Conservation (phyloP, 306 rosid genomes). For the Gleditsia sinensis region DNA sequence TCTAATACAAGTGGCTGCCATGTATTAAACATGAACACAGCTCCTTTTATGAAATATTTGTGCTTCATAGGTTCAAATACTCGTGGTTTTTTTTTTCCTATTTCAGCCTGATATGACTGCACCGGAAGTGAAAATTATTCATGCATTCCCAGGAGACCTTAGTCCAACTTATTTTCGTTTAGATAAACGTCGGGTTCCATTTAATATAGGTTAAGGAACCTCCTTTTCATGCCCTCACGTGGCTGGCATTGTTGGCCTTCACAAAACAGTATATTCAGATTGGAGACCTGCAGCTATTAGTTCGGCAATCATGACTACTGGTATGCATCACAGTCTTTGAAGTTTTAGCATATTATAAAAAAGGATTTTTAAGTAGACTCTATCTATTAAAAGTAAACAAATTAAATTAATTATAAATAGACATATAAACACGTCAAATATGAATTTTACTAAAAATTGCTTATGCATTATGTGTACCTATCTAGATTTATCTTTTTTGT, state of each 20-base stretch:
- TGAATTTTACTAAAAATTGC: too few relatives aligned
- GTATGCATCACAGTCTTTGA: constrained; percentile 7
- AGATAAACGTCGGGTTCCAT: constrained; percentile 46
- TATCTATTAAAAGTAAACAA: too few relatives aligned
- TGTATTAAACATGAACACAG: too few relatives aligned
- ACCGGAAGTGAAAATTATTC: constrained; percentile 59
- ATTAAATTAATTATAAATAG: too few relatives aligned
- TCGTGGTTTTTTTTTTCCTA: background rate
- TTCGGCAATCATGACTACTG: constrained; percentile 73
- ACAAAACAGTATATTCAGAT: constrained; percentile 46
- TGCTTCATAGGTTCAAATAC: background rate
- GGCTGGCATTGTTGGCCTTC: constrained; percentile 55
- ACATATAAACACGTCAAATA: too few relatives aligned
- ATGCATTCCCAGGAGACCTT: constrained; percentile 35
- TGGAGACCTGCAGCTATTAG: constrained; percentile 62
- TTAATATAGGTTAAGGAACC: constrained; percentile 43
- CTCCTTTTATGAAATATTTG: too few relatives aligned
- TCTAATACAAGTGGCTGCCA: too few relatives aligned
- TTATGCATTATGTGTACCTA: too few relatives aligned
- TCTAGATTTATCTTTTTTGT: too few relatives aligned
- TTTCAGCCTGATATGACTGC: constrained; percentile 62
- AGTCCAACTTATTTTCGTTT: constrained; percentile 25
- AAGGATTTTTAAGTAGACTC: too few relatives aligned
- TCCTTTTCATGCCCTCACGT: constrained; percentile 64
- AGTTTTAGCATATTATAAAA: background rate